These are phyloP conservation scores for Rutstroemia sp. DNA, from an alignment of 2,329 filamentous ascomycete species.

Conservation along the genomic window DNA sequence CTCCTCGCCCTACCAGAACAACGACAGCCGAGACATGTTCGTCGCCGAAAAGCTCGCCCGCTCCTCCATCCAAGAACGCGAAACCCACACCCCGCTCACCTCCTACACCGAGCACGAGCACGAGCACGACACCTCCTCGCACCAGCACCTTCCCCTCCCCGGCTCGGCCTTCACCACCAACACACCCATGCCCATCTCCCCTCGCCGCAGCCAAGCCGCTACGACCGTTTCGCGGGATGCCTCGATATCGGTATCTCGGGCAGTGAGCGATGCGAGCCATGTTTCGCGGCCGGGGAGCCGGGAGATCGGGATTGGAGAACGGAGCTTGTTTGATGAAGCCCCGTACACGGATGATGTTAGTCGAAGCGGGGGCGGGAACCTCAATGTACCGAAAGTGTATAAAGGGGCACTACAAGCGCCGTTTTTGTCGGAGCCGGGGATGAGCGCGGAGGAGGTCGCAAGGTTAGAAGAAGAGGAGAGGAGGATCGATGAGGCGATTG, in stretches of 20 bases:
- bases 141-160: neutral
- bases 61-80: neutral
- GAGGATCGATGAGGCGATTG: conserved; percentile 27
- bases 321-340: neutral
- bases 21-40: neutral
- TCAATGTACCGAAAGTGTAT: neutral
- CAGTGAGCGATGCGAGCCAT: neutral
- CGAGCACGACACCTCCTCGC: neutral
- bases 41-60: neutral
- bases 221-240: neutral
- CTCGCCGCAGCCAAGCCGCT: neutral
- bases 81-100: conserved; percentile 3
- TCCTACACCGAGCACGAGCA: neutral
- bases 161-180: conserved; percentile 2
- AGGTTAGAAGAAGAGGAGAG: conserved; percentile 27
- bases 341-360: neutral
- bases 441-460: conserved; percentile 23
- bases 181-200: neutral
- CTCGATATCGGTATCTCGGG: neutral
- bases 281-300: neutral
- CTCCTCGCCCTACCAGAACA: neutral
- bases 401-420: conserved; percentile 2
- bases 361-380: neutral
- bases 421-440: conserved; percentile 19
- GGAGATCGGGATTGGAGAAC: neutral